Conservation (phyloP, 2,329 filamentous ascomycete species). For the Teratosphaeria pseudoeucalypti region DNA sequence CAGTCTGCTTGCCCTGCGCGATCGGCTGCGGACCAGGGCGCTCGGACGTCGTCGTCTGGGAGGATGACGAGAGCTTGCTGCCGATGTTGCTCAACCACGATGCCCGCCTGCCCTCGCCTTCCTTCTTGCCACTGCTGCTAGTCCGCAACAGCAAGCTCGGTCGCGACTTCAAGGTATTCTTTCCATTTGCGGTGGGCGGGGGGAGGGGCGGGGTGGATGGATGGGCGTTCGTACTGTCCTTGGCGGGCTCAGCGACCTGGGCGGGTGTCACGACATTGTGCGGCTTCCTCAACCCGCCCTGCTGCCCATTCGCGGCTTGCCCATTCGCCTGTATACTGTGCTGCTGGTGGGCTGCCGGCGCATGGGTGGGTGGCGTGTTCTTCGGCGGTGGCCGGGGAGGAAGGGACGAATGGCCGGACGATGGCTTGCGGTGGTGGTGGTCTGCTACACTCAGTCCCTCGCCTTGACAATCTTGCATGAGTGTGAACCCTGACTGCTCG, state of each 20-base stretch:
- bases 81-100: conserved; percentile 94
- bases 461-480: neutral
- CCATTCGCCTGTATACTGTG: neutral
- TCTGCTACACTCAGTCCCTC: conserved; percentile 2
- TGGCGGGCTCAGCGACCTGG: conserved; percentile 10
- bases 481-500: neutral
- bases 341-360: neutral
- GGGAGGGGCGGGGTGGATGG: conserved; percentile 13
- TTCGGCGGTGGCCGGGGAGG: neutral
- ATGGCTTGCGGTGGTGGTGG: neutral
- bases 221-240: conserved; percentile 12
- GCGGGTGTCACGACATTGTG: conserved; percentile 11
- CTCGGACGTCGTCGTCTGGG: conserved; percentile 15
- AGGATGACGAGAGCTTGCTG: conserved; percentile 64
- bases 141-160: conserved; percentile 33
- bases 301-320: neutral
- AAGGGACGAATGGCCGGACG: neutral
- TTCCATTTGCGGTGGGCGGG: conserved; percentile 5
- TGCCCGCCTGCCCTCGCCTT: conserved; percentile 43
- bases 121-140: conserved; percentile 22
- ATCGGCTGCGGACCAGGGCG: conserved; percentile 6
- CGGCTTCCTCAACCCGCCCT: neutral
- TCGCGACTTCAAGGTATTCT: conserved; percentile 18
- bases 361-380: neutral
- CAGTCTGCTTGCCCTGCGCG: conserved; percentile 24